A percentile compares a stretch with the other conserved stretches of the same genome.
These are phyloP conservation scores for Collariella sp. DNA, from an alignment of 495 filamentous ascomycete genomes.

Conservation along the genomic window DNA sequence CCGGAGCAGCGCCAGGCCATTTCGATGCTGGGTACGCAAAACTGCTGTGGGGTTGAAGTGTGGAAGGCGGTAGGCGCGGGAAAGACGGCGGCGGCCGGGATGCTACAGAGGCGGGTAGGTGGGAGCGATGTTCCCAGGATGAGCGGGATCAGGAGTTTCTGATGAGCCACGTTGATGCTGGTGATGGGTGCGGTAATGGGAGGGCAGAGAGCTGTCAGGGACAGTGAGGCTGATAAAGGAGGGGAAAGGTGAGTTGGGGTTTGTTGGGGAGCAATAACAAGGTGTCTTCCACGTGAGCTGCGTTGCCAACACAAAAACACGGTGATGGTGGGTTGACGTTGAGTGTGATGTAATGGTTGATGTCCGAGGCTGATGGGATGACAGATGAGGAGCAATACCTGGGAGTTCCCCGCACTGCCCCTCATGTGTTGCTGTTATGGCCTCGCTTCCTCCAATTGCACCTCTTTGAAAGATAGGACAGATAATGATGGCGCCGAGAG, in stretches of 20 bases:
- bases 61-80: background rate
- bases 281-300: no score
- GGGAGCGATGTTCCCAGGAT: constrained; percentile 4
- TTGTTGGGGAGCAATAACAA: no score
- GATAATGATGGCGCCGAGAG: no score
- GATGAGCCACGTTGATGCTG: background rate
- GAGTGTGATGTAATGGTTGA: constrained; percentile 10
- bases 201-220: background rate
- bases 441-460: no score
- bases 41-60: background rate
- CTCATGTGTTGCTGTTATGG: no score
- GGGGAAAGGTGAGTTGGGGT: no score
- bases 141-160: background rate
- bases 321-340: constrained; percentile 20
- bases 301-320: no score
- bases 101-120: background rate
- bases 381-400: background rate
- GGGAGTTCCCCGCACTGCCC: background rate
- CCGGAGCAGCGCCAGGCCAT: constrained; percentile 95
- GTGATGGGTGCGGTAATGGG: background rate
- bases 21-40: background rate
- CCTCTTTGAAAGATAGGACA: no score
- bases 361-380: background rate
- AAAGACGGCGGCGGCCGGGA: background rate
- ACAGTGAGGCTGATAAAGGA: background rate